phyloP scores from a whole-genome alignment of 139 green algal genomes.

The Klebsormidium nitens region DNA sequence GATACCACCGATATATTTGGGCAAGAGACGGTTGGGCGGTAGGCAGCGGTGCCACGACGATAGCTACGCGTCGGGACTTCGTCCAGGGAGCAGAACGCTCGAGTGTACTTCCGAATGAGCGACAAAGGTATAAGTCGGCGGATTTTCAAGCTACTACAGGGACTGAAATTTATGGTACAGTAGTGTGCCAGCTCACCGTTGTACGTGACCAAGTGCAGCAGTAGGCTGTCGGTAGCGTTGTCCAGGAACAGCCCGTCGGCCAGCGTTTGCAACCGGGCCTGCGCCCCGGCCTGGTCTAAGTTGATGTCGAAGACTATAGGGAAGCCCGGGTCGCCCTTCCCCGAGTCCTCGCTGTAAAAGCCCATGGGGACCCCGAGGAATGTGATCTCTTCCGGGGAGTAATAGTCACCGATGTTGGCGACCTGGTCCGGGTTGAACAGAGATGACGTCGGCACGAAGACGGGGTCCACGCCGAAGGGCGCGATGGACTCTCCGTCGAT shows the following conservation, averaged over 20 bases:
- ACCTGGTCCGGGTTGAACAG: conserved; percentile 8
- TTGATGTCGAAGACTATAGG: conserved; percentile 33
- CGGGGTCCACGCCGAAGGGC: conserved; percentile 15
- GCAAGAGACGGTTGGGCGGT: too few relatives aligned
- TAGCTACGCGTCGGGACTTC: not conserved
- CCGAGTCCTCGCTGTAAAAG: too few relatives aligned
- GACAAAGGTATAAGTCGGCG: too few relatives aligned
- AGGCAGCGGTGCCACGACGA: too few relatives aligned
- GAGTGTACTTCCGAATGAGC: too few relatives aligned
- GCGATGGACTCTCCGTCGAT: not conserved
- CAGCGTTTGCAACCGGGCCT: conserved; percentile 8
- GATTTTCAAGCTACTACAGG: too few relatives aligned
- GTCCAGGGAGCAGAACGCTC: too few relatives aligned
- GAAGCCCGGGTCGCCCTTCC: conserved; percentile 50
- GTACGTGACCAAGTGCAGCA: conserved; percentile 73
- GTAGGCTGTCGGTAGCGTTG: conserved; percentile 47
- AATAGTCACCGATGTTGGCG: too few relatives aligned
- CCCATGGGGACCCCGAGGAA: too few relatives aligned
- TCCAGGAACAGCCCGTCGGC: conserved; percentile 42
- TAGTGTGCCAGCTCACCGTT: conserved; percentile 74
- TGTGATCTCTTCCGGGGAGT: too few relatives aligned
- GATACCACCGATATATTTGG: too few relatives aligned
- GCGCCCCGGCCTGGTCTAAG: conserved; percentile 1
- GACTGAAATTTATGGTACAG: too few relatives aligned
- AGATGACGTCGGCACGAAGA: conserved; percentile 11